Percentiles rank a stretch among this genome's conserved stretches.
Evolutionary conservation across 768 basidiomycete genomes (phyloP).

Genomic region (Xerocomellus intermedius): DNA sequence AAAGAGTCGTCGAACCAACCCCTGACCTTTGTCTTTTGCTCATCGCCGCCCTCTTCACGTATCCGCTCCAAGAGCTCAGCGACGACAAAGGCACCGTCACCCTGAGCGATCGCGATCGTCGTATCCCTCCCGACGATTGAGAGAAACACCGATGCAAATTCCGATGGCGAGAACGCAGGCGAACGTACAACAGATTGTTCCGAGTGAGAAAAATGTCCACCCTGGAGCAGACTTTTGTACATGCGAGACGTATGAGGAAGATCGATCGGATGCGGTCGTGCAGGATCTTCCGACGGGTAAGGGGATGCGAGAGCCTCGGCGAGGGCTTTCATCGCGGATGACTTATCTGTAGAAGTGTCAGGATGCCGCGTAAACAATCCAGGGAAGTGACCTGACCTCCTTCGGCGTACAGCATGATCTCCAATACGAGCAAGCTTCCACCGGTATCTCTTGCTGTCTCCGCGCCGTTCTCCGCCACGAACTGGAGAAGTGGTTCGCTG

Average conservation of each 20-base stretch:
- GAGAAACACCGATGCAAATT: conserved; percentile 62
- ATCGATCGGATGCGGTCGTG: conserved; percentile 67
- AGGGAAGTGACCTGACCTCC: conserved; percentile 56
- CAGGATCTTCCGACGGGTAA: conserved; percentile 53
- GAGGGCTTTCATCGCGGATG: conserved; percentile 57
- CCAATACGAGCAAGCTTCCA: conserved; percentile 73
- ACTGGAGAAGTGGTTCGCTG: conserved; percentile 70
- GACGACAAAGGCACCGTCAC: conserved; percentile 72
- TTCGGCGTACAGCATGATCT: conserved; percentile 82
- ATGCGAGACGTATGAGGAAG: conserved; percentile 78
- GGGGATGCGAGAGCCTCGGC: conserved; percentile 52
- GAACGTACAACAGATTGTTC: conserved; percentile 53
- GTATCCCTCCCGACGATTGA: conserved; percentile 50
- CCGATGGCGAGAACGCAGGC: conserved; percentile 52
- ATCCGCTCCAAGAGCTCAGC: conserved; percentile 69
- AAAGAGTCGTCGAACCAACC: conserved; percentile 57
- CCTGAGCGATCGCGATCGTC: conserved; percentile 52
- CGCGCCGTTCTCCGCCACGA: conserved; percentile 62
- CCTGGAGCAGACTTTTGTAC: conserved; percentile 88
- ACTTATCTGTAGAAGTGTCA: conserved; percentile 58
- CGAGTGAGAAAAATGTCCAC: conserved; percentile 79
- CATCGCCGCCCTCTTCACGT: conserved; percentile 37
- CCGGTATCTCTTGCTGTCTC: conserved; percentile 70
- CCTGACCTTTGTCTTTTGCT: conserved; percentile 46
- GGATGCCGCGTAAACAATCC: background rate